Evolutionary conservation across 305 asterid genomes (phyloP).

Genomic region (Solanum hybrid): DNA sequence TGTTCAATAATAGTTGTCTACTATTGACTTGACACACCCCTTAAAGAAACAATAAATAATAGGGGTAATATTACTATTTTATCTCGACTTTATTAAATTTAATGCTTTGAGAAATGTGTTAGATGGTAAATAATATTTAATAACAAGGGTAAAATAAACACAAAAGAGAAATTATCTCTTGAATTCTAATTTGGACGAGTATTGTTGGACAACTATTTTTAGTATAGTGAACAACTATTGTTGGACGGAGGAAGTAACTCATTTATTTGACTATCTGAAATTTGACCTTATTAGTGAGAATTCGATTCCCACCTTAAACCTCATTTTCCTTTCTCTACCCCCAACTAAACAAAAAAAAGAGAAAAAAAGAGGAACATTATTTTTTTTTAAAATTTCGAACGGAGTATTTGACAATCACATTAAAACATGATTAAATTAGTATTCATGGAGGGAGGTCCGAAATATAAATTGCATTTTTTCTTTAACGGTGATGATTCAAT

Average conservation of each 20-base stretch:
- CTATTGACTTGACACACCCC: no score
- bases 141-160: neutral
- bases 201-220: neutral
- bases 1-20: no score
- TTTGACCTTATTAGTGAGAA: neutral
- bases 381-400: neutral
- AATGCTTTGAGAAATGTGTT: no score
- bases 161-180: neutral
- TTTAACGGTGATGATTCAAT: neutral
- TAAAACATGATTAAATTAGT: neutral
- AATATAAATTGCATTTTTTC: neutral
- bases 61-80: no score
- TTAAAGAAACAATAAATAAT: no score
- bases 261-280: no score
- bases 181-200: neutral
- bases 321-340: neutral
- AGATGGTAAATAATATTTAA: no score
- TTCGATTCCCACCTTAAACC: neutral
- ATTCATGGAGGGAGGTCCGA: neutral
- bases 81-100: no score
- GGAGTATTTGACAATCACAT: neutral
- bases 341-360: neutral
- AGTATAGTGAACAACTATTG: no score
- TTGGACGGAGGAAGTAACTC: neutral
- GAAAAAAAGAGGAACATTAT: neutral